phyloP scores from a whole-genome alignment of 2,329 filamentous ascomycete species.

The Diaporthe amygdali region DNA sequence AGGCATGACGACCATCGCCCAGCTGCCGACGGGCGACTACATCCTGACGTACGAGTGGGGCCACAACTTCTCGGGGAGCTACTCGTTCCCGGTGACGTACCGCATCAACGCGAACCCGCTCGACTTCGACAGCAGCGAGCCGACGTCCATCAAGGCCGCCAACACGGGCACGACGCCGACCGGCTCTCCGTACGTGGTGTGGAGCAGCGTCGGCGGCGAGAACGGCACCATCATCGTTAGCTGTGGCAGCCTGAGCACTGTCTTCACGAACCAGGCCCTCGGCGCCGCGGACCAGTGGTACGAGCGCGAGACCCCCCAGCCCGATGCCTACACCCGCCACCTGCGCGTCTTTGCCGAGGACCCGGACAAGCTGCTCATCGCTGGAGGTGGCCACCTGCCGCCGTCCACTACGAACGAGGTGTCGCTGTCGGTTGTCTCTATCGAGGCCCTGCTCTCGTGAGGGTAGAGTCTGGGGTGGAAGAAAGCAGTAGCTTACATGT shows the following conservation, averaged over 20 bases:
- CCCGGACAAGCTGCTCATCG: constrained; percentile 45
- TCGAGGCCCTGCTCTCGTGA: constrained; percentile 25
- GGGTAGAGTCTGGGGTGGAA: neutral
- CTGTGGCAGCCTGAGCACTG: constrained; percentile 41
- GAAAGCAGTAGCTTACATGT: neutral
- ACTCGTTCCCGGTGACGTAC: constrained; percentile 50
- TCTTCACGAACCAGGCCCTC: constrained; percentile 49
- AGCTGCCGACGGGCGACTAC: constrained; percentile 63
- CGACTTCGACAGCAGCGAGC: constrained; percentile 40
- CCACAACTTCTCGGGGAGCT: constrained; percentile 26
- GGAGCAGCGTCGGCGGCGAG: constrained; percentile 47
- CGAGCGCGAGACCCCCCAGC: constrained; percentile 40
- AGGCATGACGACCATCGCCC: constrained; percentile 69
- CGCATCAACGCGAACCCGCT: constrained; percentile 45
- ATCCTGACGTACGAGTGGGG: constrained; percentile 66
- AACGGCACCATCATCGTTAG: constrained; percentile 52
- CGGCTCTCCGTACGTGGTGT: constrained; percentile 49
- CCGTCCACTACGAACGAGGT: constrained; percentile 52
- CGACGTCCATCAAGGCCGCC: constrained; percentile 37
- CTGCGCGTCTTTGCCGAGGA: constrained; percentile 42
- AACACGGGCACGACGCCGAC: constrained; percentile 38
- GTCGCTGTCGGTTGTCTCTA: constrained; percentile 40
- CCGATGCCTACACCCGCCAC: constrained; percentile 43
- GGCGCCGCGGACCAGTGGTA: constrained; percentile 44
- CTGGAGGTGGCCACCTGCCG: constrained; percentile 50